Conservation (phyloP, 768 basidiomycete genomes). For the Favolaschia claudopus region DNA sequence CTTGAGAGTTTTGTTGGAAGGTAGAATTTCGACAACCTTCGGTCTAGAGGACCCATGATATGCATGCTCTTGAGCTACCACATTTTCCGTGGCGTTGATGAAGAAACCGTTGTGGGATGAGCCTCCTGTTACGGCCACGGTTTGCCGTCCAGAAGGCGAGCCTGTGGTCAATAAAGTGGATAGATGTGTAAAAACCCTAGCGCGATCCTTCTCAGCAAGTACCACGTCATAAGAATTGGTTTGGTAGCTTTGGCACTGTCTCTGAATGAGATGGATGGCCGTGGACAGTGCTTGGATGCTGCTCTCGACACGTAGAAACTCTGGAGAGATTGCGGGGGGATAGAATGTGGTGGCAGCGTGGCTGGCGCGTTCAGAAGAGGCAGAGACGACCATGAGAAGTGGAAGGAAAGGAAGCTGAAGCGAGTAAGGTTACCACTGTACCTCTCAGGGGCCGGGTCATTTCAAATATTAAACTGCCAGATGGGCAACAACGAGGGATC, state of each 20-base stretch:
- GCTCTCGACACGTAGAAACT: slow-evolving; percentile 6
- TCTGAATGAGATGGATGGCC: neutral
- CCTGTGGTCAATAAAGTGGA: slow-evolving; percentile 4
- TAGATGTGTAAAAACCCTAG: neutral
- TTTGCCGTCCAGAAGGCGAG: slow-evolving; percentile 10
- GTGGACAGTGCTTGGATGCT: slow-evolving; percentile 16
- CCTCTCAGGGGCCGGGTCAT: neutral
- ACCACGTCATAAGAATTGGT: neutral
- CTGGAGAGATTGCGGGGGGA: too few species aligned
- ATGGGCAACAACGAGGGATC: too few species aligned
- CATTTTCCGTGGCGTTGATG: neutral
- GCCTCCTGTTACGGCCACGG: slow-evolving; percentile 7
- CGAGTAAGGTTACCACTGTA: too few species aligned
- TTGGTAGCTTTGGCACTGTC: neutral
- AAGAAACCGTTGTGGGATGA: slow-evolving; percentile 6
- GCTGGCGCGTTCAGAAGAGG: neutral
- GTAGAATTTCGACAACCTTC: neutral
- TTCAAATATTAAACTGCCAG: too few species aligned
- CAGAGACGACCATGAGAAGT: neutral
- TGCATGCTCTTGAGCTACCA: neutral
- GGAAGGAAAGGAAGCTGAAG: neutral
- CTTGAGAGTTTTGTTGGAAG: slow-evolving; percentile 4
- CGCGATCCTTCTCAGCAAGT: neutral
- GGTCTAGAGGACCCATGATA: neutral
- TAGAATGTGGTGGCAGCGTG: neutral